Base-by-base conservation (phyloP, 371 early-diverging fungal genomes). In the Mucor saturninus region DNA sequence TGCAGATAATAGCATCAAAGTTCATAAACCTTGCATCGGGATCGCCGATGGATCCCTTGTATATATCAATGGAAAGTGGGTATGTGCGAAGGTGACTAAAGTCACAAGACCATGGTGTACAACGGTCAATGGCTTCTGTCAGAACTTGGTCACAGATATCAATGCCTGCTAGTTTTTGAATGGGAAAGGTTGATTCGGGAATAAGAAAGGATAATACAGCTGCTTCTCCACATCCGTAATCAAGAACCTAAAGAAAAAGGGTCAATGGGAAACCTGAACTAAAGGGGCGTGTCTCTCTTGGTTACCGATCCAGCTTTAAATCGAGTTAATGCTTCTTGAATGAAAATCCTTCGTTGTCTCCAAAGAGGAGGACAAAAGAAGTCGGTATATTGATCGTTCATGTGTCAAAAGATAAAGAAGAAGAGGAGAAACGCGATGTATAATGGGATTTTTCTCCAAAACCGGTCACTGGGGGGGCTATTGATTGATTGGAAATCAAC, bases 221-320 rank as follows among this genome's bases (percentile, higher is more conserved):
- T 3, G 83, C 91, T 61, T 90, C 91, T 42, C 93, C 93, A 68
- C 93, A 93, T 0, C 93, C 93, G 60, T 87, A 85, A 59, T 92
- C 93, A 14, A 91, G 66, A 8, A 90, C 86, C 85, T 86, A 58
- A 1, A 11, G 9, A 21, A 11, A 39, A 15, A 46, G 21, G n/a
- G 15, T 53, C 28, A 31, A 26, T 38, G 28, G 11, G 42, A 40
- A 8, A 91, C 86, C 84, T 86, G 54, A 3, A 14, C 8, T 26
- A 8, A 54, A 14, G 37, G n/a, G 26, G 29, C 45, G 26, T n/a
- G n/a, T 29, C 13, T 1, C 29, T 29, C n/a, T 26, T 29, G 31
- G 28, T 57, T 58, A 67, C 67, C 1, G 49, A 52, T 40, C 58
- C 48, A 4, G 56, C 7, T 11, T 58, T 50, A 26, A 57, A 62